These are phyloP conservation scores for Tinospora cordifolia DNA, from an alignment of 164 flowering plant species.

Conservation along the genomic window DNA sequence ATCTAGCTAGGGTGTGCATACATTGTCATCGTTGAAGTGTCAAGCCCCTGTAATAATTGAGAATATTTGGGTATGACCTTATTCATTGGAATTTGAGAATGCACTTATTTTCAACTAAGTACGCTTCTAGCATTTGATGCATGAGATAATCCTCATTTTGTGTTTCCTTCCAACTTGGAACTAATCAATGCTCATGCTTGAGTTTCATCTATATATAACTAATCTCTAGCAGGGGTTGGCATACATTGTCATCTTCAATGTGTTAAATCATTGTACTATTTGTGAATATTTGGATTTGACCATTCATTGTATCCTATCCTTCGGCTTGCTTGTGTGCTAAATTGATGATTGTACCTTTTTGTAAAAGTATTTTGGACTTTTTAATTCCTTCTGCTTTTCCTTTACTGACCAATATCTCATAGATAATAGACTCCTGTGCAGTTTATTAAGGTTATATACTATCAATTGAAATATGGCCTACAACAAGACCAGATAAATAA, in stretches of 20 bases:
- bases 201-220: too few species aligned
- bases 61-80: too few species aligned
- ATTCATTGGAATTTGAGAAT: background rate
- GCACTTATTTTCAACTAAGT: background rate
- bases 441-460: constrained; percentile 68
- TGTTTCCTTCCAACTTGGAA: background rate
- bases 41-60: too few species aligned
- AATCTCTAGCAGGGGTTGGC: too few species aligned
- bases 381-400: background rate
- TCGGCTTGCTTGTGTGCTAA: background rate
- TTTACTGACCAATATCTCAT: constrained; percentile 7
- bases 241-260: too few species aligned
- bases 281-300: too few species aligned
- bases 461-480: constrained; percentile 72
- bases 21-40: too few species aligned
- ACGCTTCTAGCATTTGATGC: background rate
- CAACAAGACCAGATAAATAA: constrained; percentile 35
- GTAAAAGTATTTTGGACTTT: background rate
- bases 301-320: too few species aligned
- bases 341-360: too few species aligned
- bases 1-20: too few species aligned
- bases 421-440: constrained; percentile 22
- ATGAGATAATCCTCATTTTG: background rate
- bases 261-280: too few species aligned
- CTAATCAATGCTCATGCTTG: too few species aligned